Percentiles rank a stretch among this genome's conserved stretches.
phyloP scores from a whole-genome alignment of 495 filamentous ascomycete genomes.

The Staphylotrichum longicolle region DNA sequence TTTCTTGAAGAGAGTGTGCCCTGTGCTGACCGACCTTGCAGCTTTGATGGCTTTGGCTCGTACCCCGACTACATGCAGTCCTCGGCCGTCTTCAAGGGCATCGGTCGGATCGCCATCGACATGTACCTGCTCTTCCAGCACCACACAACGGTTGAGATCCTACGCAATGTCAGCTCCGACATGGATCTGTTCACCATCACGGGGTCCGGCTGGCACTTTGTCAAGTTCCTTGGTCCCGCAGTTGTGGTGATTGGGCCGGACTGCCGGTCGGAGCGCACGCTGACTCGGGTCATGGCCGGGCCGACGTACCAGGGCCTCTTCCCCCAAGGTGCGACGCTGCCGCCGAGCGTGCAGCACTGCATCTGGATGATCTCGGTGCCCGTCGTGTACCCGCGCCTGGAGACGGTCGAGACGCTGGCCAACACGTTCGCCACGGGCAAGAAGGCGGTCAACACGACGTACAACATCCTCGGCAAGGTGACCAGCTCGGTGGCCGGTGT shows the following conservation, averaged over 20 bases:
- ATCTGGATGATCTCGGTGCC: slow-evolving; percentile 93
- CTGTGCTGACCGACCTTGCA: slow-evolving; percentile 38
- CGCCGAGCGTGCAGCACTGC: slow-evolving; percentile 89
- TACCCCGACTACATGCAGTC: slow-evolving; percentile 99
- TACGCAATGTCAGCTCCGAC: slow-evolving; percentile 81
- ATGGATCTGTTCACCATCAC: slow-evolving; percentile 95
- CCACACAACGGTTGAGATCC: slow-evolving; percentile 90
- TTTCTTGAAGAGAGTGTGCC: neutral
- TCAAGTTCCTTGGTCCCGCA: slow-evolving; percentile 91
- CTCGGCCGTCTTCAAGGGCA: slow-evolving; percentile 96
- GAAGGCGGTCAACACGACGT: slow-evolving; percentile 90
- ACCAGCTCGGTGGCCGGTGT: slow-evolving; percentile 91
- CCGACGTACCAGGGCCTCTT: slow-evolving; percentile 97
- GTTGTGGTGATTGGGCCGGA: slow-evolving; percentile 88
- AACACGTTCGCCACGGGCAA: slow-evolving; percentile 92
- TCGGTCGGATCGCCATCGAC: slow-evolving; percentile 93
- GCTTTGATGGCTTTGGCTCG: slow-evolving; percentile 96
- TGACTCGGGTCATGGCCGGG: slow-evolving; percentile 88
- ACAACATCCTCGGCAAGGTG: slow-evolving; percentile 91
- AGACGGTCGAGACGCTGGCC: slow-evolving; percentile 84
- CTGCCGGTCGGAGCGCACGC: slow-evolving; percentile 85
- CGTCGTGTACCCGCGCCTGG: slow-evolving; percentile 84
- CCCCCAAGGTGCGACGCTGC: slow-evolving; percentile 90
- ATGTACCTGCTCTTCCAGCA: slow-evolving; percentile 99
- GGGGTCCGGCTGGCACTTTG: slow-evolving; percentile 94